Evolutionary conservation across 1,284 basidiomycete species (phyloP).

Genomic region (Ceratobasidium sp.): DNA sequence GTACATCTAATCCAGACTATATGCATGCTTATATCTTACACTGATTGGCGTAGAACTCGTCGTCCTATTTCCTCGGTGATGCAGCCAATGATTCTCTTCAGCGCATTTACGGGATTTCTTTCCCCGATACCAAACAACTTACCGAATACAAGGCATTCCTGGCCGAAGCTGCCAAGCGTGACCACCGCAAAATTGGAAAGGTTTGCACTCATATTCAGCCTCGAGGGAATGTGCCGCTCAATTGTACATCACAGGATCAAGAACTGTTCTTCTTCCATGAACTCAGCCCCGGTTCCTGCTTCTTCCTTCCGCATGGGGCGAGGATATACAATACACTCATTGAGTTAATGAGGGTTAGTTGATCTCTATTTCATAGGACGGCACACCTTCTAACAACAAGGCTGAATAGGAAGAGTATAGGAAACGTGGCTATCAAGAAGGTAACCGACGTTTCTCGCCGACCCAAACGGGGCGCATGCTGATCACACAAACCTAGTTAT

Average conservation of each 20-base stretch:
- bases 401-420: slow-evolving; percentile 66
- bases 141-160: slow-evolving; percentile 96
- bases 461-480: neutral
- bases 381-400: no score
- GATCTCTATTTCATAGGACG: slow-evolving; percentile 10
- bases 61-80: slow-evolving; percentile 98
- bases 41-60: slow-evolving; percentile 74
- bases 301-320: slow-evolving; percentile 97
- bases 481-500: slow-evolving; percentile 63
- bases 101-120: slow-evolving; percentile 98
- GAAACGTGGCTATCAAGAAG: slow-evolving; percentile 88
- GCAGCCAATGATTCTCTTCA: slow-evolving; percentile 94
- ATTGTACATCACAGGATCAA: slow-evolving; percentile 71
- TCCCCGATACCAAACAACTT: slow-evolving; percentile 97
- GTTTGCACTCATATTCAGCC: slow-evolving; percentile 49
- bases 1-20: slow-evolving; percentile 52
- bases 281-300: slow-evolving; percentile 91
- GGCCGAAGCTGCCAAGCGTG: slow-evolving; percentile 95
- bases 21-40: neutral
- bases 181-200: slow-evolving; percentile 95
- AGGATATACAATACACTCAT: slow-evolving; percentile 96
- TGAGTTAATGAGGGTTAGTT: slow-evolving; percentile 84
- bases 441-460: slow-evolving; percentile 47
- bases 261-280: slow-evolving; percentile 99
- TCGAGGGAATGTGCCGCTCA: no score